Base-by-base conservation (phyloP, 2,329 filamentous ascomycete genomes). In the Huntiella decipiens region DNA sequence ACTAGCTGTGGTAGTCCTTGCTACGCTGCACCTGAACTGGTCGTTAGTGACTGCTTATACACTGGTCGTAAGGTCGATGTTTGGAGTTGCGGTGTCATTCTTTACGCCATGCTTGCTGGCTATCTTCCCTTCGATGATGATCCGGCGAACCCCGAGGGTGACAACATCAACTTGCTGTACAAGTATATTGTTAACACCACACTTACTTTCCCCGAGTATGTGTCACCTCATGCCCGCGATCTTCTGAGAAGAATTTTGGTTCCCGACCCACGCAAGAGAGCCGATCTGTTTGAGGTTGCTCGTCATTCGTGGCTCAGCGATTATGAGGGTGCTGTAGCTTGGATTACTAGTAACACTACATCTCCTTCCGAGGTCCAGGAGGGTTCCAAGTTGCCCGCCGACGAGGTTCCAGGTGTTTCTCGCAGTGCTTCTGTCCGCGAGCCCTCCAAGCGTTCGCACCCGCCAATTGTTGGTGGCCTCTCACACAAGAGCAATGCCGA, bases 131-230 rank as follows among this genome's bases (percentile, higher is more conserved):
- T 98, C 57, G 91, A 98, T 56, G 91, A 98, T 59, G 91, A 98
- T 56, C 91, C 91, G 52, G 91, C 87, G 39, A 98, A 98, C 58
- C 91, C 91, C 2, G 91, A 98, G 63, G 91, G 91, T 53, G 91
- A 98, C 61, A 98, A 98, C 60, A 98, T 98, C 66, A 98, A 98
- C 60, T 72, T 98, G 8, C 70, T 98, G 22, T 98, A 98, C 72
- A 96, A 96, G 66, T 98, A 98, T 64, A 98, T 98, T 55, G 88
- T 95, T 50, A 92, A 85, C 46, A 98, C 91, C 1, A 87, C 88
- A 33, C 73, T 98, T 37, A 96, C 88, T 3, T 98, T 98, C 60
- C 91, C 91, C 51, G 91, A 98, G 77, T 96, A 96, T 59, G 91
- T 98, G 54, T 94, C 91, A 5, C 91, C 91, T 5, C 91, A 98